These are phyloP conservation scores for Fennellomyces sp. DNA, from an alignment of 371 early-diverging fungal species.

Conservation along the genomic window DNA sequence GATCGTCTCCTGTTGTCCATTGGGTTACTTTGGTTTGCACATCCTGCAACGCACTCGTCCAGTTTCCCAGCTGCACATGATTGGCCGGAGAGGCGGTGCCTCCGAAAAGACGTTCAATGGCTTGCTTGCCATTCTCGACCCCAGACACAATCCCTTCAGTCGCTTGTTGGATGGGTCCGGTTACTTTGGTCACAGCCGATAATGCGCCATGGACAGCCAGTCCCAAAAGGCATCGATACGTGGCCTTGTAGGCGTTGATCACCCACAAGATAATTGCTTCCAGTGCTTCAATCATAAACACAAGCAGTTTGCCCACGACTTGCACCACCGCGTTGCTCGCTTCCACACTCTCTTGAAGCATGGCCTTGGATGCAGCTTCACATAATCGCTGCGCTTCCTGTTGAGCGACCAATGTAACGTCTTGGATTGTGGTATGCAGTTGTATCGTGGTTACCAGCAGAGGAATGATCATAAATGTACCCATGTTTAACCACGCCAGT, in stretches of 20 bases:
- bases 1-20: constrained; percentile 25
- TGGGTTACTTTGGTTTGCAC: constrained; percentile 24
- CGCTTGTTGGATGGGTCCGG: constrained; percentile 29
- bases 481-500: constrained; percentile 18
- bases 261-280: constrained; percentile 30
- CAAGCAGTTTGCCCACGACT: constrained; percentile 20
- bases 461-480: constrained; percentile 7
- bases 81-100: not conserved
- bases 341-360: not conserved
- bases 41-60: constrained; percentile 22
- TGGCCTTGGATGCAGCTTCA: not conserved
- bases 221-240: constrained; percentile 37
- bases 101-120: not conserved
- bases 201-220: constrained; percentile 32
- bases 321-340: constrained; percentile 18
- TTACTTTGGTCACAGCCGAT: constrained; percentile 19
- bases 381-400: not conserved
- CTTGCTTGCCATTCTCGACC: constrained; percentile 4
- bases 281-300: constrained; percentile 9
- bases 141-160: constrained; percentile 22
- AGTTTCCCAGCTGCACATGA: constrained; percentile 15
- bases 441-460: constrained; percentile 1
- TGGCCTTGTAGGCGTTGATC: constrained; percentile 36
- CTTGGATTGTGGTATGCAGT: not conserved
- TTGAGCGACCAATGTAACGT: not conserved